Base-by-base conservation (phyloP, 306 rosid genomes). In the Prosopis cineraria region DNA sequence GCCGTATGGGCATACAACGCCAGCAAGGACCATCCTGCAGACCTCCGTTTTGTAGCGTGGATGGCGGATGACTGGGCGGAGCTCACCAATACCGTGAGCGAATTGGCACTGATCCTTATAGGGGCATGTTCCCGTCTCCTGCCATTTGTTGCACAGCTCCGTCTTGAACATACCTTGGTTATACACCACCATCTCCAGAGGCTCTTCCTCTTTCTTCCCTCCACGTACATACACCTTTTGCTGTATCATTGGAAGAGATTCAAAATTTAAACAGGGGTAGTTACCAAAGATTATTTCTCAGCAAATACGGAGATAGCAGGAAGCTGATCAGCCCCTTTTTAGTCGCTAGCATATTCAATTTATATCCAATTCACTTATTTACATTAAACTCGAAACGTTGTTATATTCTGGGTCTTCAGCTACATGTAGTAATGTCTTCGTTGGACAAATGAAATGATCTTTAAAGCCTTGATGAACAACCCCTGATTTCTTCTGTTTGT, bases 91-190 rank as follows among this genome's bases (percentile, higher is more conserved):
- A 19, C 98, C 98, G 68, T 95, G 98, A 27, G 98, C 98, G 29
- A 91, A 95, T 59, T 91, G 93, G 82, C 98, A 95, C 56, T 87
- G 90, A 16, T 86, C 87, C 17, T 87, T 89, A 63, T 95, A 95
- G 3, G 98, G 98, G 63, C 98, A 95, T 31, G 89, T 34, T 0
- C 98, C 98, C 5, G 86, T 92, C 60, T 91, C 91, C 80, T 88
- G 93, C 98, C 98, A 95, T 77, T 95, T 95, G 85, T 95, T 95
- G 80, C 98, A 95, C 10, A 92, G 89, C 89, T 95, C 98, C 37
- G 98, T 95, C 88, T 95, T 95, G 68, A 84, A 52, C 97, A 89
- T 93, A 45, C 98, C 98, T 40, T 95, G 98, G 75, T 91, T 93
- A 87, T 88, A 95, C 71, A 88, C 93, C 66, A 80, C 83, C 87